A percentile compares a stretch with the other conserved stretches of the same genome.
These are phyloP conservation scores for Podospora pseudoanserina DNA, from an alignment of 495 filamentous ascomycete genomes.

Conservation along the genomic window DNA sequence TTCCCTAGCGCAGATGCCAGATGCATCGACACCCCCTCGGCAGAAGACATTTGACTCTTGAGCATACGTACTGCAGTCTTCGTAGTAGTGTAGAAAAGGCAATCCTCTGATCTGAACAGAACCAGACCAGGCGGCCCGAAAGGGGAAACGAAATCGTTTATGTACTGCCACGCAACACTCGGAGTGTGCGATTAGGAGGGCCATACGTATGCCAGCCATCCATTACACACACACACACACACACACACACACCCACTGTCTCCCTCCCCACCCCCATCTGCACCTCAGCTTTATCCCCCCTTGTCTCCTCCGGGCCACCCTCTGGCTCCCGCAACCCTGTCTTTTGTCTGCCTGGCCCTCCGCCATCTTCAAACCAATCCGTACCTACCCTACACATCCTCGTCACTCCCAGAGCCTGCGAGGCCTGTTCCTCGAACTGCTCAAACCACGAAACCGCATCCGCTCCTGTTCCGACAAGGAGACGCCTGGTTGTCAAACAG, in stretches of 20 bases:
- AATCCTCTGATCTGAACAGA: neutral
- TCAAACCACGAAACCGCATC: conserved; percentile 18
- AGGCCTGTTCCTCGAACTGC: conserved; percentile 17
- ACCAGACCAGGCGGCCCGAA: neutral
- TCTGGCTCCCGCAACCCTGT: conserved; percentile 15
- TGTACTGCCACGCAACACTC: conserved; percentile 30
- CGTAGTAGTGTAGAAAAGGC: neutral
- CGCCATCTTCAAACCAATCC: neutral
- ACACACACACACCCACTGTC: conserved; percentile 18
- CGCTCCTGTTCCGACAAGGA: conserved; percentile 15
- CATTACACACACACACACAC: conserved; percentile 14
- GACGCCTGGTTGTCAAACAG: conserved; percentile 16
- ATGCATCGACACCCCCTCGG: neutral
- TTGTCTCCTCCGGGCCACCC: conserved; percentile 17
- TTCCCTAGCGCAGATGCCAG: conserved; percentile 14
- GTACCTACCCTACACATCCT: neutral
- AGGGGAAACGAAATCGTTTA: neutral
- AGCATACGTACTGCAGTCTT: conserved; percentile 10
- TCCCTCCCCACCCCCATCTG: conserved; percentile 14
- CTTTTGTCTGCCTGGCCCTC: conserved; percentile 10
- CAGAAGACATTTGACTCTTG: neutral
- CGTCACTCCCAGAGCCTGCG: conserved; percentile 8
- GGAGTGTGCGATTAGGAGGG: conserved; percentile 20
- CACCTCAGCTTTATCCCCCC: conserved; percentile 32
- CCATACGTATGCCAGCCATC: conserved; percentile 26